Percentiles rank a stretch among this genome's conserved stretches.
These are phyloP conservation scores for Termitomyces sp. DNA, from an alignment of 768 basidiomycete genomes.

Conservation along the genomic window DNA sequence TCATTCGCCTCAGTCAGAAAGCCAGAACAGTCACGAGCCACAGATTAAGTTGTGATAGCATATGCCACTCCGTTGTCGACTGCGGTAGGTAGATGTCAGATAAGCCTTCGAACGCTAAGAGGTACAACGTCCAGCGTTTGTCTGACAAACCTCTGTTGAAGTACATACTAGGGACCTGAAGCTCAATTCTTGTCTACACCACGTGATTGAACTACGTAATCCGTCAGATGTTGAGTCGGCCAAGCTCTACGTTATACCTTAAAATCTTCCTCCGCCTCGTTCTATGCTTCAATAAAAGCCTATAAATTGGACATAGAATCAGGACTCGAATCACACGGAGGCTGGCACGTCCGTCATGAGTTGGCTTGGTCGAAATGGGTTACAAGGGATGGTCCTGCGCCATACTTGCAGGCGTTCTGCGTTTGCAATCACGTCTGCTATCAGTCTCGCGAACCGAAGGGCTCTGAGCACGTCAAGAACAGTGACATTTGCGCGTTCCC, in stretches of 20 bases:
- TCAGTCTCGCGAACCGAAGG: not conserved
- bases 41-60: not conserved
- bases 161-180: no score
- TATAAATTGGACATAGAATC: not conserved
- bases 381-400: slow-evolving; percentile 7
- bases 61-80: not conserved
- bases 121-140: no score
- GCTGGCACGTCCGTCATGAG: slow-evolving; percentile 12
- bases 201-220: slow-evolving; percentile 7
- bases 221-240: not conserved
- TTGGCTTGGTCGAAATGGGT: slow-evolving; percentile 15
- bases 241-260: not conserved
- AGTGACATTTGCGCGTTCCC: slow-evolving; percentile 8
- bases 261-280: not conserved
- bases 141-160: no score
- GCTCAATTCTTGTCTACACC: no score
- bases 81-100: not conserved
- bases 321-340: not conserved
- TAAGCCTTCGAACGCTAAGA: not conserved
- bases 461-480: slow-evolving; percentile 4
- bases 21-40: not conserved
- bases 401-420: slow-evolving; percentile 12
- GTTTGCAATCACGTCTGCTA: not conserved
- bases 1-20: not conserved
- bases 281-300: slow-evolving; percentile 3